Base-by-base conservation (phyloP, 305 asterid species). In the Fraxinus nigra region DNA sequence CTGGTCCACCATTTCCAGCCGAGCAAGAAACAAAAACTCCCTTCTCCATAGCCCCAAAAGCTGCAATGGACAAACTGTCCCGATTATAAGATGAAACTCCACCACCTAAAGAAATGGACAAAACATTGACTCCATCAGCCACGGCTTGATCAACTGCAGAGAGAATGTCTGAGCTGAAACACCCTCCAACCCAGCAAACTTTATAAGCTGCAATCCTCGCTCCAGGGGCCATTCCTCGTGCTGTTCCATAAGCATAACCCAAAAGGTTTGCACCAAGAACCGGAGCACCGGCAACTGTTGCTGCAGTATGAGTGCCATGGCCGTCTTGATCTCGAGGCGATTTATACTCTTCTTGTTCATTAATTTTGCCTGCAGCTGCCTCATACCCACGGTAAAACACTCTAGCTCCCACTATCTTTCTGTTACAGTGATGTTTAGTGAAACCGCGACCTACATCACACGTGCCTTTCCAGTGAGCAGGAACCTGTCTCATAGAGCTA, bases 1-100 rank as follows among this genome's bases (percentile, higher is more conserved):
- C 98, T 1, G 99, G 99, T n/a, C 99, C 99, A 1, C 95, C 97
- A 80, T 96, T 96, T 16, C 99, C 98, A 0, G 98, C 98, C 0
- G 99, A 96, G 82, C 98, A 96, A 0, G 98, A 94, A 2, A 94
- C 81, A 18, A 96, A 92, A 5, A 96, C 92, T 0, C 99, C 98
- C 89, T 46, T 94, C 84, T 94, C 97, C 98, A 96, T 94, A 2
- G 99, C 99, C 13, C 97, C 97, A 59, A 94, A 96, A 0, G 99
- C 92, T 0, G 93, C 99, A 8, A 94, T 87, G 0, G 98, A 91
- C 40, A 96, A 80, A 80, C 93, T 93, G 75, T 96, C 98, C 0
- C 94, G 86, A 48, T 72, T 86, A 78, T 96, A 93, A 1, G 99
- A 91, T 8, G 98, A 87, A 43, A 94, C 92, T 2, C 98, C 99